Percentiles rank a stretch among this genome's conserved stretches.
phyloP scores from a whole-genome alignment of 805 yeast genomes.

The Metschnikowia vanudenii region DNA sequence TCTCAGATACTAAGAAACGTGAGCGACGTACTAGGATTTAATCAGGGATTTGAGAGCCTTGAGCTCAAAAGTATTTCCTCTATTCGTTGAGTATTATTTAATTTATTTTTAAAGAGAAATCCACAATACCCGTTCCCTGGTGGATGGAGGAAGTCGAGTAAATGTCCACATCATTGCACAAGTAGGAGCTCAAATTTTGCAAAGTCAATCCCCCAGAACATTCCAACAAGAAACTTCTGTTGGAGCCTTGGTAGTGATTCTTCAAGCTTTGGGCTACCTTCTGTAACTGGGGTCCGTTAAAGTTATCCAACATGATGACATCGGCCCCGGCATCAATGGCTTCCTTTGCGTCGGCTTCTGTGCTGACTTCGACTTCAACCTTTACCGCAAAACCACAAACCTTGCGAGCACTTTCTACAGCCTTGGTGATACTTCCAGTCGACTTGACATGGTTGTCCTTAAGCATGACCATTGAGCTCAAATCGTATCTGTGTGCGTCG shows the following conservation, averaged over 20 bases:
- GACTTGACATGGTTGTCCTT: slow-evolving; percentile 94
- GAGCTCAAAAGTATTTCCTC: slow-evolving; percentile 38
- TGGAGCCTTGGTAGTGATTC: slow-evolving; percentile 47
- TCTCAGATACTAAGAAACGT: slow-evolving; percentile 33
- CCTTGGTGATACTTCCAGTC: slow-evolving; percentile 86
- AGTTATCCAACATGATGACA: slow-evolving; percentile 91
- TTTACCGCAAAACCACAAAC: slow-evolving; percentile 88
- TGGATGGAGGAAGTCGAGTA: slow-evolving; percentile 90
- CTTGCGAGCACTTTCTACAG: slow-evolving; percentile 70
- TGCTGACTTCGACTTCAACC: slow-evolving; percentile 89
- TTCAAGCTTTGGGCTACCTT: slow-evolving; percentile 65
- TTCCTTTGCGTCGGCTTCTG: slow-evolving; percentile 82
- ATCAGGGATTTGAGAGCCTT: slow-evolving; percentile 41
- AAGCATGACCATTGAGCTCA: slow-evolving; percentile 92
- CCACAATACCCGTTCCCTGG: slow-evolving; percentile 84
- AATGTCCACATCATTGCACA: slow-evolving; percentile 80
- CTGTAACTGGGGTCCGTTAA: slow-evolving; percentile 62
- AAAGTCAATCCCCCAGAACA: slow-evolving; percentile 89
- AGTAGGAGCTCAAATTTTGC: slow-evolving; percentile 59
- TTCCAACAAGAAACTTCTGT: slow-evolving; percentile 65
- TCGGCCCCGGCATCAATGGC: slow-evolving; percentile 96
- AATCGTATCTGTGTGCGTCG: slow-evolving; percentile 88
- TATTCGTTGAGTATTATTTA: slow-evolving; percentile 25
- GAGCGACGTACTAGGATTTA: slow-evolving; percentile 40
- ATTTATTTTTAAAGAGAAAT: slow-evolving; percentile 75